Conservation (phyloP, 1,139 yeast species). For the Candida sojae region DNA sequence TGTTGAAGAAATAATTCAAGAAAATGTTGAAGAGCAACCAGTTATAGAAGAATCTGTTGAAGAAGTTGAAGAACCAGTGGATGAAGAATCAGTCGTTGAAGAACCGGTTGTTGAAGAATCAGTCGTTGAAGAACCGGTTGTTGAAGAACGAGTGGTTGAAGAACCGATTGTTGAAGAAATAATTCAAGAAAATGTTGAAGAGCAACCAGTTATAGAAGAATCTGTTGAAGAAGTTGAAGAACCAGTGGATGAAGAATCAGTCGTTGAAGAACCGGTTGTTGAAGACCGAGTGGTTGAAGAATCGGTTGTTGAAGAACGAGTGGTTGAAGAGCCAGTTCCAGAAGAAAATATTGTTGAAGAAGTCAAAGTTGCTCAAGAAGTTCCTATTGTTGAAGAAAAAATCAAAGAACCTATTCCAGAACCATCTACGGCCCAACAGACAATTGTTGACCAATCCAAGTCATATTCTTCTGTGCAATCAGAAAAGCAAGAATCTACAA, state of each 20-base stretch:
- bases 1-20: background rate
- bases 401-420: background rate
- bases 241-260: background rate
- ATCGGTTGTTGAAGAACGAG: background rate
- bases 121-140: background rate
- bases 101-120: background rate
- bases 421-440: slow-evolving; percentile 1
- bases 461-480: background rate
- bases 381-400: slow-evolving; percentile 4
- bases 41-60: too few relatives aligned
- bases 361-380: background rate
- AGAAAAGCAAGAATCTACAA: background rate
- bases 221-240: background rate
- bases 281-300: background rate
- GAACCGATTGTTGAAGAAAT: slow-evolving; percentile 1
- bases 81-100: too few relatives aligned
- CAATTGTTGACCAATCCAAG: slow-evolving; percentile 6
- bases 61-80: background rate
- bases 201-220: slow-evolving; percentile 1
- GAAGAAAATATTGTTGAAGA: slow-evolving; percentile 1
- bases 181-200: slow-evolving; percentile 1
- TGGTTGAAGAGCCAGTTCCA: background rate
- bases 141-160: background rate
- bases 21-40: background rate
- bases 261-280: background rate